A percentile compares a stretch with the other conserved stretches of the same genome.
phyloP scores from a whole-genome alignment of 768 basidiomycete species.

The Omphalotus guepiniiformis region DNA sequence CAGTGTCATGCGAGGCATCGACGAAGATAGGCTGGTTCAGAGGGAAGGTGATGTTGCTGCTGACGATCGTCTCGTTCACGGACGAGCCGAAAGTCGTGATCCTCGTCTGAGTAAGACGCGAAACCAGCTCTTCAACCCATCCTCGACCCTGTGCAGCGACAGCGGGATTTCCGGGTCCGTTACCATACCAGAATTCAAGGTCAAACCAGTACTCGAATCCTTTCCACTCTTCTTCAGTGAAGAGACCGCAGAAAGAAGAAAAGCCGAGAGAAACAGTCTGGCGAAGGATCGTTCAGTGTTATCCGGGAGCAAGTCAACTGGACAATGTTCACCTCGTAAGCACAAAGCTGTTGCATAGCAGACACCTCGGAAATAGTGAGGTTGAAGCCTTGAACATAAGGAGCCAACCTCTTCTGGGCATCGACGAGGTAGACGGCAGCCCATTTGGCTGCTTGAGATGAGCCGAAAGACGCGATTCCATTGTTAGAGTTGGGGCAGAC shows the following conservation, averaged over 20 bases:
- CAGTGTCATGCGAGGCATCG: constrained; percentile 73
- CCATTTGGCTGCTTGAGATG: constrained; percentile 50
- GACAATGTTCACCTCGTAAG: constrained; percentile 62
- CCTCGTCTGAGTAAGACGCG: constrained; percentile 60
- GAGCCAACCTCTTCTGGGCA: constrained; percentile 49
- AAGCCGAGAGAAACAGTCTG: constrained; percentile 78
- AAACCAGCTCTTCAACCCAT: constrained; percentile 66
- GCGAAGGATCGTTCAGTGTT: too few relatives aligned
- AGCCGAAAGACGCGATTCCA: constrained; percentile 39
- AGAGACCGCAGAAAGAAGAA: constrained; percentile 72
- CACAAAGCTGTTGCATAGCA: constrained; percentile 64
- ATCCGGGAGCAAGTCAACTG: too few relatives aligned
- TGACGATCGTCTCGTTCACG: constrained; percentile 65
- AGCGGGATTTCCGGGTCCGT: constrained; percentile 66
- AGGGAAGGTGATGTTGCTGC: constrained; percentile 49
- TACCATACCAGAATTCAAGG: constrained; percentile 57
- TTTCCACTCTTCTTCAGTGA: constrained; percentile 79
- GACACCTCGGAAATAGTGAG: constrained; percentile 50
- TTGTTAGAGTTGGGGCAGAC: constrained; percentile 56
- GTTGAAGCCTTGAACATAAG: constrained; percentile 44
- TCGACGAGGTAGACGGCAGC: constrained; percentile 52
- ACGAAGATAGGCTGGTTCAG: constrained; percentile 59
- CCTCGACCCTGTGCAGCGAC: constrained; percentile 60
- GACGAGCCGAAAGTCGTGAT: constrained; percentile 53
- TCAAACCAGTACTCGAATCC: constrained; percentile 67